These are phyloP conservation scores for Aphanomyces astaci DNA, from an alignment of 352 stramenopile species.

Conservation along the genomic window DNA sequence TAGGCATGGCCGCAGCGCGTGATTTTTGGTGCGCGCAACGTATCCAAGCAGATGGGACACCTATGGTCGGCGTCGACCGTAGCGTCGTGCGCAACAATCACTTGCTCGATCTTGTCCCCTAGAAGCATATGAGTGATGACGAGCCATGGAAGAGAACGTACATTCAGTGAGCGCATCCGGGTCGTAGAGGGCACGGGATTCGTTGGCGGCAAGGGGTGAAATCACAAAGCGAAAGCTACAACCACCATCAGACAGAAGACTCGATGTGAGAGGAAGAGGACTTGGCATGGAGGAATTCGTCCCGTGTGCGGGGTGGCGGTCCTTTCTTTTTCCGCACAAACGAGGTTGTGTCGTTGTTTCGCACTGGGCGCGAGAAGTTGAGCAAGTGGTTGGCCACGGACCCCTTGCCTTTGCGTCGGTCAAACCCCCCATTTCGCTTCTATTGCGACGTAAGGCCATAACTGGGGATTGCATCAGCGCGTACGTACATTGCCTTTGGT, in stretches of 20 bases:
- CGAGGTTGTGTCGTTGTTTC: conserved; percentile 38
- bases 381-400: conserved; percentile 76
- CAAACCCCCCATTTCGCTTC: neutral
- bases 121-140: neutral
- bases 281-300: conserved; percentile 82
- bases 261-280: too few relatives aligned
- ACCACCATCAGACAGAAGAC: too few relatives aligned
- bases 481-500: conserved; percentile 17
- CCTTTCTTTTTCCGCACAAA: conserved; percentile 50
- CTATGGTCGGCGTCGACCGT: conserved; percentile 35
- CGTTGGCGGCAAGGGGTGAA: conserved; percentile 40
- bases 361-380: conserved; percentile 73
- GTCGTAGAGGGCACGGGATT: conserved; percentile 50
- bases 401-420: conserved; percentile 15
- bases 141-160: conserved; percentile 28
- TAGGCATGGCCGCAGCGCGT: conserved; percentile 83
- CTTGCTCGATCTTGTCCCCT: conserved; percentile 81
- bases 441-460: neutral
- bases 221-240: conserved; percentile 77
- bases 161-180: conserved; percentile 73
- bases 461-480: neutral
- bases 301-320: conserved; percentile 51
- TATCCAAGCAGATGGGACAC: conserved; percentile 78
- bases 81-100: conserved; percentile 70
- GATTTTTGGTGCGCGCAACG: conserved; percentile 72